Base-by-base conservation (phyloP, 176 grass and related monocot species). In the Otatea glauca region DNA sequence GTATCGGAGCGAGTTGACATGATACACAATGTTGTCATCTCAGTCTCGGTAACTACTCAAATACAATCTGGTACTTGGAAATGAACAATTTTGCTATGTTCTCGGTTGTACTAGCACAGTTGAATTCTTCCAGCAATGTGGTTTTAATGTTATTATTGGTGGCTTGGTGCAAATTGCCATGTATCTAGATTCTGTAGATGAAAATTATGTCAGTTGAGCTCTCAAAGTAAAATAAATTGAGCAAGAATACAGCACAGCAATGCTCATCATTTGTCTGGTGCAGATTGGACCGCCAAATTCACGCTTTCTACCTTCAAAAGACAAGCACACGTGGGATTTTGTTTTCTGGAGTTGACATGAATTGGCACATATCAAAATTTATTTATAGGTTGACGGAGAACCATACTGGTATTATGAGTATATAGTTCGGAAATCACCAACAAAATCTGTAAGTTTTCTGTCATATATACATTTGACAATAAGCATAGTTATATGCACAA, bases 401-500 rank as follows among this genome's bases (percentile, higher is more conserved):
- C 93, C 88, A 68, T 98, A 95, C 38, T 98, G 96, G 96, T 98
- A 91, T 86, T 98, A 95, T 9, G 96, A 98, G 79, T 98, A 98
- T 48, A 88, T 98, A 82, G 58, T 98, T 91, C 89, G 93, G 13
- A 98, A 90, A 87, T 98, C 96, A 68, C 93, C 96, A 43, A 98
- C 93, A 73, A 83, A 81, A 87, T 87, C 77, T 48, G 96, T 98
- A 88, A 94, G 96, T 73, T 68, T 80, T 78, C 70, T 80, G 23
- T 17, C 18, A 51, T 18, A 72, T 74, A 74, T 70, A 79, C 11
- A 32, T 85, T 59, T 76, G 34, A 35, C 24, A 80, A 68, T 8
- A 82, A 72, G 48, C 60, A 59, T 17, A 83, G 35, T 55, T 69
- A 68, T 18, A 81, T 51, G 16, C 45, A 73, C 38, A 59, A 25